Evolutionary conservation across 2,329 filamentous ascomycete species (phyloP).

Genomic region (Trichothecium sympodiale): DNA sequence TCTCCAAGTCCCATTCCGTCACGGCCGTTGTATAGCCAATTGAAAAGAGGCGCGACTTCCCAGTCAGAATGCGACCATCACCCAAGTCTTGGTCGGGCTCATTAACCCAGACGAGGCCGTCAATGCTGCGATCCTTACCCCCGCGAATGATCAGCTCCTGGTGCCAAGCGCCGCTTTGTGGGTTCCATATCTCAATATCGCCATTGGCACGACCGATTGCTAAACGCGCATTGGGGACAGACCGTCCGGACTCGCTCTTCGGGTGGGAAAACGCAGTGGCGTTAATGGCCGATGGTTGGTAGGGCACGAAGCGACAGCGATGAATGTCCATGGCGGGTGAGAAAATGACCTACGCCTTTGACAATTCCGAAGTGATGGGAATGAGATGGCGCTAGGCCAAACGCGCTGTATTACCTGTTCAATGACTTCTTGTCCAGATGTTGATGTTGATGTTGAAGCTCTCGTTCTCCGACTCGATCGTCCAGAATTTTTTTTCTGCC

Average conservation of each 20-base stretch:
- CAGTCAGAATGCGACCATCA: constrained; percentile 50
- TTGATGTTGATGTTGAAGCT: background rate
- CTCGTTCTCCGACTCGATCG: constrained; percentile 4
- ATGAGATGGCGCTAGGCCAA: too few relatives aligned
- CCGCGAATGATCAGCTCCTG: constrained; percentile 82
- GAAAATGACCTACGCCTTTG: background rate
- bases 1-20: constrained; percentile 88
- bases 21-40: constrained; percentile 88
- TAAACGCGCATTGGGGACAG: constrained; percentile 54
- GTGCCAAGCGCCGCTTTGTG: constrained; percentile 68
- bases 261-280: constrained; percentile 87
- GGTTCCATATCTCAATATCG: constrained; percentile 97
- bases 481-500: constrained; percentile 21
- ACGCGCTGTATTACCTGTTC: background rate
- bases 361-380: too few relatives aligned
- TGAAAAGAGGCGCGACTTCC: constrained; percentile 81
- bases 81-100: constrained; percentile 63
- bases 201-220: constrained; percentile 89
- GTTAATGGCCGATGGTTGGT: constrained; percentile 85
- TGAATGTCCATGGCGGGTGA: constrained; percentile 72
- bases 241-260: constrained; percentile 31
- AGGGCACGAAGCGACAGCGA: constrained; percentile 91
- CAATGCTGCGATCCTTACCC: constrained; percentile 75
- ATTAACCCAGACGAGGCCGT: constrained; percentile 84
- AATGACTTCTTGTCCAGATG: background rate